Base-by-base conservation (phyloP, 2,329 filamentous ascomycete species). In the Xylaria sp. region DNA sequence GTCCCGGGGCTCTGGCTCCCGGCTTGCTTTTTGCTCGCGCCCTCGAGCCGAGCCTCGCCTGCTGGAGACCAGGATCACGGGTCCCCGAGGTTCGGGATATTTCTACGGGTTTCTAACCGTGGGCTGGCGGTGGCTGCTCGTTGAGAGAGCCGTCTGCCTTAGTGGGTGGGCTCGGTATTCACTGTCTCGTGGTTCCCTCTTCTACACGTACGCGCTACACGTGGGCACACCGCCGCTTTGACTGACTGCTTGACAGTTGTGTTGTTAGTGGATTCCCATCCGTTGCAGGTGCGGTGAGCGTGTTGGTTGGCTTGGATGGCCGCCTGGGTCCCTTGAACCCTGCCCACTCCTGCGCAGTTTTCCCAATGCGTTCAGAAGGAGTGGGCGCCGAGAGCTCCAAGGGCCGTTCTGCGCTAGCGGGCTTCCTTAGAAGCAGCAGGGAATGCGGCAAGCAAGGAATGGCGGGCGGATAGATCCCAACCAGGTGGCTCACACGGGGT, bases 381-480 rank as follows among this genome's bases (percentile, higher is more conserved):
- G 64, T 61, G 63, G 51, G 47, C 55, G 61, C 62, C 59, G 56
- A 69, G 56, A 36, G 63, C 69, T 65, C 59, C 68, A 70, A 64
- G 67, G 67, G 67, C 72, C 69, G 66, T 71, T 74, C 65, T 66
- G 62, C 70, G 69, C 73, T 73, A 74, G 71, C 44, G 66, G 60
- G 20, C 57, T 63, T 66, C 61, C 61, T 63, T 72, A 55, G 67
- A 72, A 69, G 66, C 22, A 57, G 55, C 67, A 65, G 66, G 73
- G 69, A 73, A 71, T 72, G 70, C 74, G 73, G 73, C 71, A 75
- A 74, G 74, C 73, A 74, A 73, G 73, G 70, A 63, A 67, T 60
- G 57, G 63, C 65, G 68, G 67, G 70, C 74, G 73, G 74, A 76
- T 76, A 76, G 74, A 76, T 76, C 74, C 74, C 74, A 76, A 69